A percentile compares a stretch with the other conserved stretches of the same genome.
Evolutionary conservation across 1,139 yeast genomes (phyloP).

Genomic region (Arxiozyma telluris): DNA sequence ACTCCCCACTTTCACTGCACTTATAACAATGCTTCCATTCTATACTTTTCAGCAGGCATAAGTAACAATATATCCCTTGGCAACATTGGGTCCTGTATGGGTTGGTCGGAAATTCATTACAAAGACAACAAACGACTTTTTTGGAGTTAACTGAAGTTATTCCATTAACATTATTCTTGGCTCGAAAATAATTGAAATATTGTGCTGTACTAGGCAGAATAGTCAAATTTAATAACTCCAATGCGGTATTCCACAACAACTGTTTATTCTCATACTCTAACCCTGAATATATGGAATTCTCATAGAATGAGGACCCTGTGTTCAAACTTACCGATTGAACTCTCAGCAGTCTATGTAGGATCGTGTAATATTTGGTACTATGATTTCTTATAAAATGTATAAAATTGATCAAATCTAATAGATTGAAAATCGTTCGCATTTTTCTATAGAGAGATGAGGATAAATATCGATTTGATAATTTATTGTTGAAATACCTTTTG

Average conservation of each 20-base stretch:
- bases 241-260: slow-evolving; percentile 25
- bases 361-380: slow-evolving; percentile 8
- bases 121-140: slow-evolving; percentile 11
- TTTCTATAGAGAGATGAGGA: slow-evolving; percentile 6
- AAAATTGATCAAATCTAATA: slow-evolving; percentile 14
- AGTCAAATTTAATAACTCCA: slow-evolving; percentile 21
- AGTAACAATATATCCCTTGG: slow-evolving; percentile 17
- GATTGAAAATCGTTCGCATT: slow-evolving; percentile 7
- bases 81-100: slow-evolving; percentile 21
- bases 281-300: slow-evolving; percentile 16
- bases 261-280: slow-evolving; percentile 26
- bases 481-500: slow-evolving; percentile 9
- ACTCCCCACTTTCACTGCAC: slow-evolving; percentile 7
- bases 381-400: slow-evolving; percentile 6
- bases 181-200: not conserved
- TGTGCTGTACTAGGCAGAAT: slow-evolving; percentile 14
- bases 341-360: slow-evolving; percentile 14
- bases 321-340: slow-evolving; percentile 4
- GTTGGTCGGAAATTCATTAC: slow-evolving; percentile 17
- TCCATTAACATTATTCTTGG: not conserved
- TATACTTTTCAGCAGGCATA: slow-evolving; percentile 16
- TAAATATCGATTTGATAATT: slow-evolving; percentile 5
- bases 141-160: not conserved
- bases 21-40: slow-evolving; percentile 14
- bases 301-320: slow-evolving; percentile 14